A percentile compares a stretch with the other conserved stretches of the same genome.
phyloP scores from a whole-genome alignment of 2,329 filamentous ascomycete genomes.

The Emmonsiellopsis sp. region DNA sequence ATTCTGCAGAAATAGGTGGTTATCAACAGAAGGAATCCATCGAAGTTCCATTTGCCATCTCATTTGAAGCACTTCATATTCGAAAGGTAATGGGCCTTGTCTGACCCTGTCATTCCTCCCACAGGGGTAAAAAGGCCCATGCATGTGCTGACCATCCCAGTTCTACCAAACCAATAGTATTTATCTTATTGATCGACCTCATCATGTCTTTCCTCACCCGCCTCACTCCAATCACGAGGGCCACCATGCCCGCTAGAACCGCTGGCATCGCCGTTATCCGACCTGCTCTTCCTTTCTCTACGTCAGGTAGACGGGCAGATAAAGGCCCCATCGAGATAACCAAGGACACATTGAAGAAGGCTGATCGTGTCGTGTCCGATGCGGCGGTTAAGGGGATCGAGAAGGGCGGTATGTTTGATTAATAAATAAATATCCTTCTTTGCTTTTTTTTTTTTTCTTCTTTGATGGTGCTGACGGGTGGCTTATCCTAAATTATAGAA shows the following conservation, averaged over 20 bases:
- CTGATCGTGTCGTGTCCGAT: constrained; percentile 48
- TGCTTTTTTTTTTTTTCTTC: neutral
- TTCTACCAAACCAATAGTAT: too few relatives aligned
- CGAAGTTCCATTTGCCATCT: too few relatives aligned
- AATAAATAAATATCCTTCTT: neutral
- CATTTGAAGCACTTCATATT: too few relatives aligned
- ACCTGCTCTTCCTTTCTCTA: constrained; percentile 39
- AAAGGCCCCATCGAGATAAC: constrained; percentile 47
- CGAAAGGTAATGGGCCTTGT: too few relatives aligned
- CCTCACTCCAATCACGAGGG: constrained; percentile 21
- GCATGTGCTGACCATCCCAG: too few relatives aligned
- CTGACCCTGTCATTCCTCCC: too few relatives aligned
- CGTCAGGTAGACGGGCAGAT: constrained; percentile 35
- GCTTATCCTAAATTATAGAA: constrained; percentile 31
- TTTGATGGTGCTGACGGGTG: constrained; percentile 1
- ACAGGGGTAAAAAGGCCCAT: too few relatives aligned
- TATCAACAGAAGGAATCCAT: too few relatives aligned
- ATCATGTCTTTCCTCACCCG: constrained; percentile 28
- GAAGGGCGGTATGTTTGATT: constrained; percentile 52
- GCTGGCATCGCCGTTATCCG: constrained; percentile 12
- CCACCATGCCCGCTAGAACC: constrained; percentile 12
- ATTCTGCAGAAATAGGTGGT: too few relatives aligned
- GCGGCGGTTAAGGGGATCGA: constrained; percentile 54
- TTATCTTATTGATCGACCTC: neutral
- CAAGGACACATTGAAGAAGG: constrained; percentile 51